Percentiles rank a stretch among this genome's conserved stretches.
These are phyloP conservation scores for Penicillium herquei DNA, from an alignment of 495 filamentous ascomycete species.

Conservation along the genomic window DNA sequence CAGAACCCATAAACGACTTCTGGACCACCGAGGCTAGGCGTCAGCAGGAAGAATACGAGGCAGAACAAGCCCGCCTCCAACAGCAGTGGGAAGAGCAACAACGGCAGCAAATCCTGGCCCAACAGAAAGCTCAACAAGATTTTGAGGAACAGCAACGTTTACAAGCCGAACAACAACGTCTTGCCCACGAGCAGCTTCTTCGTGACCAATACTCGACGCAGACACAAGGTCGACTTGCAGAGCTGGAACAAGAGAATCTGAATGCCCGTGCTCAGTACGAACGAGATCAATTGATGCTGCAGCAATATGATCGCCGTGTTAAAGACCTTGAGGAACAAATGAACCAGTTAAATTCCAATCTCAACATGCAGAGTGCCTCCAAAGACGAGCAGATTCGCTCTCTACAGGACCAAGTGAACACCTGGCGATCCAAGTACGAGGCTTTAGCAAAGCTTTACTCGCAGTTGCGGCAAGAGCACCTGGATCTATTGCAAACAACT, in stretches of 20 bases:
- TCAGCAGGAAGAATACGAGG: slow-evolving; percentile 91
- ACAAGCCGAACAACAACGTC: slow-evolving; percentile 82
- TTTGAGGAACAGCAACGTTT: slow-evolving; percentile 93
- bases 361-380: slow-evolving; percentile 78
- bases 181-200: slow-evolving; percentile 86
- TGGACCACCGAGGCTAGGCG: slow-evolving; percentile 90
- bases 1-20: slow-evolving; percentile 94
- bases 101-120: slow-evolving; percentile 74
- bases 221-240: slow-evolving; percentile 88
- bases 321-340: slow-evolving; percentile 91
- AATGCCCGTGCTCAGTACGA: slow-evolving; percentile 94
- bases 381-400: slow-evolving; percentile 93
- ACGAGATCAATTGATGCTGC: slow-evolving; percentile 91
- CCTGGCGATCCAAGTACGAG: slow-evolving; percentile 96
- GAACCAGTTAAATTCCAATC: slow-evolving; percentile 73
- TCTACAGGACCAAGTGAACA: slow-evolving; percentile 92
- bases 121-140: slow-evolving; percentile 80
- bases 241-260: slow-evolving; percentile 91
- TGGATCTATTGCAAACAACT: slow-evolving; percentile 91
- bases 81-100: slow-evolving; percentile 75
- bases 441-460: slow-evolving; percentile 95
- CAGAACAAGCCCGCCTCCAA: slow-evolving; percentile 84
- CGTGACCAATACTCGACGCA: slow-evolving; percentile 86
- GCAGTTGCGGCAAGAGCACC: slow-evolving; percentile 90
- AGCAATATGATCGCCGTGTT: slow-evolving; percentile 92